Conservation (phyloP, 2,329 filamentous ascomycete species). For the Hortaea werneckii region DNA sequence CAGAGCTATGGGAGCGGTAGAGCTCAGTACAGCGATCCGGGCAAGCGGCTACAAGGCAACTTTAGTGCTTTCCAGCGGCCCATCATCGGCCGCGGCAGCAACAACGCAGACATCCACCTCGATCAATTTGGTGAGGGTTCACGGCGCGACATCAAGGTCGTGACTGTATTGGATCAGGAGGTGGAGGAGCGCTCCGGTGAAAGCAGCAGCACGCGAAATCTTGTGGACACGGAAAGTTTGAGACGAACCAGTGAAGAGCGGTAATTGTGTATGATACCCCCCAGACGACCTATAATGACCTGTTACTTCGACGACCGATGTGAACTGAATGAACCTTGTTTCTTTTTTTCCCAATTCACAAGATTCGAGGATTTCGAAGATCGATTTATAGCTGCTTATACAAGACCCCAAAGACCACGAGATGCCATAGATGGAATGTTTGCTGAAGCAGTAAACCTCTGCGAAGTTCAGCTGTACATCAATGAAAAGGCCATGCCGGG, state of each 20-base stretch:
- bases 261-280: too few relatives aligned
- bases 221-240: not conserved
- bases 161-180: conserved; percentile 12
- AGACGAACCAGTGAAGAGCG: not conserved
- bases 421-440: too few relatives aligned
- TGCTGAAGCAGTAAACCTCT: too few relatives aligned
- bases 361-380: too few relatives aligned
- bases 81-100: not conserved
- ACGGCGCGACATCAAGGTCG: conserved; percentile 13
- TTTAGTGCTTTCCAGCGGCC: not conserved
- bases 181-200: conserved; percentile 2
- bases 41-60: not conserved
- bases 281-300: too few relatives aligned
- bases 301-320: too few relatives aligned
- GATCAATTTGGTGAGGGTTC: conserved; percentile 6
- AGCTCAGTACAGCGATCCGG: not conserved
- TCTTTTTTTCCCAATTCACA: too few relatives aligned
- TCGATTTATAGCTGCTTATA: too few relatives aligned
- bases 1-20: not conserved
- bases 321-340: too few relatives aligned
- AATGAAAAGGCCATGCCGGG: too few relatives aligned
- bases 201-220: not conserved
- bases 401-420: too few relatives aligned
- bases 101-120: conserved; percentile 19
- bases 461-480: too few relatives aligned